Evolutionary conservation across 176 grass and related monocot species (phyloP).

Genomic region (Oryza punctata): DNA sequence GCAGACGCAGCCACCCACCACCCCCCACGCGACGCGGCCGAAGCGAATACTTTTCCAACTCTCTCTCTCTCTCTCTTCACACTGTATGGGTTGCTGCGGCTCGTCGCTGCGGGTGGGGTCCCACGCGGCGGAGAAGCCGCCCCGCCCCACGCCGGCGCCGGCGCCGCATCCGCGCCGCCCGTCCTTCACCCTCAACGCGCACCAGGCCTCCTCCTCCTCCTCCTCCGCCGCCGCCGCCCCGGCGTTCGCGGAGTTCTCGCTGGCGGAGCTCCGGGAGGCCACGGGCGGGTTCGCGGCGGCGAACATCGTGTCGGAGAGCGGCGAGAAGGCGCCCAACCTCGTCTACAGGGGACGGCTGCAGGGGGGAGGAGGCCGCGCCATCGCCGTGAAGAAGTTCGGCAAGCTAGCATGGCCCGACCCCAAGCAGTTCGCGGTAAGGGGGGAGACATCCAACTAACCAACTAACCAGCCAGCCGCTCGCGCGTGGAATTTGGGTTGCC

Average conservation of each 20-base stretch:
- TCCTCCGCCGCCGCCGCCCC: neutral
- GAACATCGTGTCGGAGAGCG: constrained; percentile 84
- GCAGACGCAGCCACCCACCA: neutral
- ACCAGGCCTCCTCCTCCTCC: constrained; percentile 25
- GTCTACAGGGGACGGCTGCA: constrained; percentile 70
- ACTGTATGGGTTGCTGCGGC: constrained; percentile 82
- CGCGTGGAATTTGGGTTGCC: neutral
- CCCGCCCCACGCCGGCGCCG: constrained; percentile 14
- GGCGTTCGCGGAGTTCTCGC: constrained; percentile 66
- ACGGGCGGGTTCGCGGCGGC: constrained; percentile 57
- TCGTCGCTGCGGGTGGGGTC: constrained; percentile 60
- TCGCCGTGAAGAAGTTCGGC: constrained; percentile 93
- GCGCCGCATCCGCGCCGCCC: constrained; percentile 1
- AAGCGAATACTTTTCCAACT: neutral
- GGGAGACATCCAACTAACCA: neutral
- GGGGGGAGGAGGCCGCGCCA: constrained; percentile 35
- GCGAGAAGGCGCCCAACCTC: constrained; percentile 75
- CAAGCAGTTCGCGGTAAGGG: constrained; percentile 86
- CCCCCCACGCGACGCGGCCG: neutral
- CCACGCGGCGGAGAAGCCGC: constrained; percentile 59
- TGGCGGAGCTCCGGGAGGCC: constrained; percentile 67
- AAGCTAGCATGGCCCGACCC: constrained; percentile 90
- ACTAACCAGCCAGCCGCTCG: neutral
- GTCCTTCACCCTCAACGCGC: constrained; percentile 39
- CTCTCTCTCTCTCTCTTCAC: constrained; percentile 7